A percentile compares a stretch with the other conserved stretches of the same genome.
These are phyloP conservation scores for Geranium brycei DNA, from an alignment of 345 rosid genomes.

Conservation along the genomic window DNA sequence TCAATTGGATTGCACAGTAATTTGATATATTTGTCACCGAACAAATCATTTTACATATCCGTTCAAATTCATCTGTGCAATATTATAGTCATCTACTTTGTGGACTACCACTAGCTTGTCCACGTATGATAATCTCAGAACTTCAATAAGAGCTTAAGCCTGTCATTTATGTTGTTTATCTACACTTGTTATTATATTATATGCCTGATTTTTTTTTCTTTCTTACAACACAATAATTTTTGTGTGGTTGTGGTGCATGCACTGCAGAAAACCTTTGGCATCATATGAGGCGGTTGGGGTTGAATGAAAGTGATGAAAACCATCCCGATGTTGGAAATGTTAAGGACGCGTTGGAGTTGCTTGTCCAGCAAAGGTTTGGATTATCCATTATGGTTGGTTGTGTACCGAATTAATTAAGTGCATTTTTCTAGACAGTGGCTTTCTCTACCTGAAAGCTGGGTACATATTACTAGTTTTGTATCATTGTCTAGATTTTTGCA, in stretches of 20 bases:
- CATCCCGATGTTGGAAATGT: conserved; percentile 61
- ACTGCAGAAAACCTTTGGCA: conserved; percentile 67
- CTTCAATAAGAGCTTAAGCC: neutral
- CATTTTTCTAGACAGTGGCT: neutral
- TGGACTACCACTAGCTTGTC: neutral
- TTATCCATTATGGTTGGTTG: conserved; percentile 5
- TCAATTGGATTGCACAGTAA: no score
- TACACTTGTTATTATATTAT: no score
- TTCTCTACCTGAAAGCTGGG: neutral
- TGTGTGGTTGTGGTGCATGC: neutral
- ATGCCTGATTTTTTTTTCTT: neutral
- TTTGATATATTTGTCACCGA: neutral
- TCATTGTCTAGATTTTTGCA: conserved; percentile 49
- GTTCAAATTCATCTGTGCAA: neutral
- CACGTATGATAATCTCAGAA: neutral
- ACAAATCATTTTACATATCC: neutral
- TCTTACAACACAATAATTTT: no score
- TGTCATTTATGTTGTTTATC: neutral
- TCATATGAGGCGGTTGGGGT: conserved; percentile 60
- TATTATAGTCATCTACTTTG: neutral
- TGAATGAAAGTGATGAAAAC: conserved; percentile 49
- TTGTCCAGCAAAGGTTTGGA: conserved; percentile 73
- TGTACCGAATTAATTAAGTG: neutral
- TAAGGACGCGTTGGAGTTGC: conserved; percentile 62
- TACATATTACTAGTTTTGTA: neutral